Base-by-base conservation (phyloP, 2,329 filamentous ascomycete genomes). In the Claviceps arundinis region DNA sequence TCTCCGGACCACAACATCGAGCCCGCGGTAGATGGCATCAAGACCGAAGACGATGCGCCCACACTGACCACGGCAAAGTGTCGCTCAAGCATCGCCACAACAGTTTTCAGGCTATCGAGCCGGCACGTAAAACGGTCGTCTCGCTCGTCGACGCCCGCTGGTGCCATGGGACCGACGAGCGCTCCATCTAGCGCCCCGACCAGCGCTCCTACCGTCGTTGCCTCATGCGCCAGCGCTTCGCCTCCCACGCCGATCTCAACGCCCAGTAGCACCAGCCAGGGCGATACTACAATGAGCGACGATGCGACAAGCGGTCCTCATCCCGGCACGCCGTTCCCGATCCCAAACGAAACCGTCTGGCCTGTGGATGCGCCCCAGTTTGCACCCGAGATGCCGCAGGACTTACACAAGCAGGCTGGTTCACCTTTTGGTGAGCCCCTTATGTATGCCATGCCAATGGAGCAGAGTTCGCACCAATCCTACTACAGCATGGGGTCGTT, bases 291-390 rank as follows among this genome's bases (percentile, higher is more conserved):
- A 56, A 68, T 70, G 59, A 59, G 56, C 16, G 66, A 69, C 47
- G 66, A 69, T 47, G 52, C 58, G 40, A 59, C 61, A 30, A 55
- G 58, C 48, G 68, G 67, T 2, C 69, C 65, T 54, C 69, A 71
- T 54, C 69, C 69, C 1, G 69, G 68, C 48, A 71, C 69, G 11
- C 68, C 68, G 4, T 68, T 68, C 56, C 63, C 63, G 3, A 70
- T 71, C 45, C 69, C 69, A 16, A 66, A 65, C 50, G 68, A 69
- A 53, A 59, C 58, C 9, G 60, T 62, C 24, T 68, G 68, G 64
- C 64, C 67, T 3, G 58, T 64, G n/a, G 67, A 69, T 44, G 65
- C 66, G 5, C 68, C 68, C 50, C 68, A 68, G 56, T 69, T 70
- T 53, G 66, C 67, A 7, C 66, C 68, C 8, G 68, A 70, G 38